These are phyloP conservation scores for Hypoxylon sp. DNA, from an alignment of 2,329 filamentous ascomycete genomes.

Conservation along the genomic window DNA sequence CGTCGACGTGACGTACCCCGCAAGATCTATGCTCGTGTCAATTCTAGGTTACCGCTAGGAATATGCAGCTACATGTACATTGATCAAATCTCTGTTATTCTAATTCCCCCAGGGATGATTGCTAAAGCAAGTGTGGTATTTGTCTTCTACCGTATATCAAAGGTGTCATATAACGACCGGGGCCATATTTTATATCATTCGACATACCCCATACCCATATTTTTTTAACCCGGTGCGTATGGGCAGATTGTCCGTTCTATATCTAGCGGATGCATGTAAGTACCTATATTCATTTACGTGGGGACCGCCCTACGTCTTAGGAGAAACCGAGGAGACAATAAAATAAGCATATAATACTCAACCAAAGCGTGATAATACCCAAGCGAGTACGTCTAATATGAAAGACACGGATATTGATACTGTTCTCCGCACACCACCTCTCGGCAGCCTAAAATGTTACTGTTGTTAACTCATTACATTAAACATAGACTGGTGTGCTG, in stretches of 20 bases:
- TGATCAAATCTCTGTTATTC: background rate
- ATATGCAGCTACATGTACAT: background rate
- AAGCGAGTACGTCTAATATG: background rate
- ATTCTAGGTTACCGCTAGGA: background rate
- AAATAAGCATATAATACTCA: background rate
- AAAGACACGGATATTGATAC: background rate
- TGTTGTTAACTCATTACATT: background rate
- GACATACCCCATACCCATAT: background rate
- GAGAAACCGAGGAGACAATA: background rate
- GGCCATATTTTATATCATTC: background rate
- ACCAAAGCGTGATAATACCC: background rate
- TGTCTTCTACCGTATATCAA: background rate
- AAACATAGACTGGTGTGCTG: background rate
- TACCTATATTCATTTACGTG: background rate
- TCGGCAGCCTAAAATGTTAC: conserved; percentile 1
- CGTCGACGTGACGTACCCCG: conserved; percentile 1
- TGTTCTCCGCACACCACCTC: conserved; percentile 10
- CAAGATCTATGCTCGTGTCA: background rate
- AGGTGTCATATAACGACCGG: background rate
- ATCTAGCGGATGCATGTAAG: background rate
- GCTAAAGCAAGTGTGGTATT: background rate
- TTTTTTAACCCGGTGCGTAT: background rate
- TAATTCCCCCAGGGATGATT: background rate
- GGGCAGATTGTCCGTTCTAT: background rate
- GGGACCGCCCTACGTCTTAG: background rate